Percentiles rank a stretch among this genome's conserved stretches.
Evolutionary conservation across 2,329 filamentous ascomycete genomes (phyloP).

Genomic region (Sporothrix brunneoviolacea): DNA sequence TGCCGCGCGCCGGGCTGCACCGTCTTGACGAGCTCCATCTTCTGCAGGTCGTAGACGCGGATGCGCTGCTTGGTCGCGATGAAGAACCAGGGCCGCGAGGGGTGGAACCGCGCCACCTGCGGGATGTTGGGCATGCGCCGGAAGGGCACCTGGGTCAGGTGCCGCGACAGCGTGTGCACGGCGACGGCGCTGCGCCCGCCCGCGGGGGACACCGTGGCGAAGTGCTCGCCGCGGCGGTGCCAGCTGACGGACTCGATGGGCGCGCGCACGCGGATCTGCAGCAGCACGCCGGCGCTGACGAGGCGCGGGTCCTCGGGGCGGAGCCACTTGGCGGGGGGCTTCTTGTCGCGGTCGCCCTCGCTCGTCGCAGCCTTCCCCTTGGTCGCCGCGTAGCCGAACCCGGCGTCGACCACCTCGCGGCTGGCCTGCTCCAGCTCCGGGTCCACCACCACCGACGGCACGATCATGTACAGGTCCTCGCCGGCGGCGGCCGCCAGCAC

Average conservation of each 20-base stretch:
- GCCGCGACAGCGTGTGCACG: slow-evolving; percentile 92
- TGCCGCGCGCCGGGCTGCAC: slow-evolving; percentile 85
- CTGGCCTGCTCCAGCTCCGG: slow-evolving; percentile 69
- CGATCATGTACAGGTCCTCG: slow-evolving; percentile 77
- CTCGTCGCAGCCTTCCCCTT: slow-evolving; percentile 48
- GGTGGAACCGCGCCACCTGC: slow-evolving; percentile 91
- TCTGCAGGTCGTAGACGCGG: slow-evolving; percentile 86
- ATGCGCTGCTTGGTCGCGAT: slow-evolving; percentile 92
- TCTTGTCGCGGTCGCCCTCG: slow-evolving; percentile 57
- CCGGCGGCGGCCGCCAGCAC: slow-evolving; percentile 79
- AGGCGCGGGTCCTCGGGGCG: slow-evolving; percentile 67
- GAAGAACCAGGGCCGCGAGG: slow-evolving; percentile 86
- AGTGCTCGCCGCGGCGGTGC: slow-evolving; percentile 92
- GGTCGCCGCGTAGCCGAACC: slow-evolving; percentile 86
- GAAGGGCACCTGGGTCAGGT: slow-evolving; percentile 92
- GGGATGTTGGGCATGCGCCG: slow-evolving; percentile 65
- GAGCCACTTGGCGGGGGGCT: slow-evolving; percentile 73
- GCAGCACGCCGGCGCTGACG: slow-evolving; percentile 69
- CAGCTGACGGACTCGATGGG: slow-evolving; percentile 83
- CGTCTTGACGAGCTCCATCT: slow-evolving; percentile 86
- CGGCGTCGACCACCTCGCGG: slow-evolving; percentile 70
- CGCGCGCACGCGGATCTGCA: slow-evolving; percentile 73
- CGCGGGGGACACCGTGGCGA: slow-evolving; percentile 80
- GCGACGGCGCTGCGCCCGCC: slow-evolving; percentile 75
- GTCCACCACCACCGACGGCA: slow-evolving; percentile 61